Conservation (phyloP, 495 filamentous ascomycete species). For the Penicillium cataractarum region DNA sequence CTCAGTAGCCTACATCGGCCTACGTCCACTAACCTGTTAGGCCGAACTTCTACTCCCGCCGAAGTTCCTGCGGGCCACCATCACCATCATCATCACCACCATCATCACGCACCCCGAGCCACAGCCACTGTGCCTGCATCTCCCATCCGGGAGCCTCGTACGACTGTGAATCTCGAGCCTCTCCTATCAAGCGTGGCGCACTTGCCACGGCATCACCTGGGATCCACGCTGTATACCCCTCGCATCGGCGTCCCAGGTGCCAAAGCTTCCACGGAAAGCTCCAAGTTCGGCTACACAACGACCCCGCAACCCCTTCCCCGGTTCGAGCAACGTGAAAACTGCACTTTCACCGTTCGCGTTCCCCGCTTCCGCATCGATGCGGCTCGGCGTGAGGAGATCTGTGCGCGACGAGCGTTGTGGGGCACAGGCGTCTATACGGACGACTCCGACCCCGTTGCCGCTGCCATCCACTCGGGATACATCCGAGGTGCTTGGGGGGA, state of each 20-base stretch:
- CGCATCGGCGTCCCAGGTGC: constrained; percentile 51
- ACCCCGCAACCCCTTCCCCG: constrained; percentile 75
- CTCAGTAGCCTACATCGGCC: constrained; percentile 40
- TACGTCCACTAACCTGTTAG: constrained; percentile 35
- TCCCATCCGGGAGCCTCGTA: constrained; percentile 63
- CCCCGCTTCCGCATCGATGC: constrained; percentile 74
- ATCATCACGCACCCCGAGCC: constrained; percentile 49
- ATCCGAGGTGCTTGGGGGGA: constrained; percentile 85
- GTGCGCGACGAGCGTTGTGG: constrained; percentile 77
- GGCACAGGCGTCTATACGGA: constrained; percentile 94
- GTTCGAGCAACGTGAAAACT: constrained; percentile 85
- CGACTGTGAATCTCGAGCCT: constrained; percentile 63
- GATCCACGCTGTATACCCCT: constrained; percentile 64
- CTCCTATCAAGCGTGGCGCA: constrained; percentile 70
- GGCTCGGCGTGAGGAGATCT: constrained; percentile 77
- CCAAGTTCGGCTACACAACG: constrained; percentile 68
- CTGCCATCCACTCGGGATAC: constrained; percentile 91
- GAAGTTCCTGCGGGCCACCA: constrained; percentile 45
- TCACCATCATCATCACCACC: constrained; percentile 60
- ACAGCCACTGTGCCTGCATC: constrained; percentile 36
- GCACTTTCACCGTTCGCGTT: constrained; percentile 84
- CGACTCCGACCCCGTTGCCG: constrained; percentile 91
- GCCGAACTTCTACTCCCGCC: constrained; percentile 39
- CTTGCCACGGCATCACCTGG: constrained; percentile 78
- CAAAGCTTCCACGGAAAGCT: constrained; percentile 50